phyloP scores from a whole-genome alignment of 1,284 basidiomycete species.

The Ganoderma multipileum region DNA sequence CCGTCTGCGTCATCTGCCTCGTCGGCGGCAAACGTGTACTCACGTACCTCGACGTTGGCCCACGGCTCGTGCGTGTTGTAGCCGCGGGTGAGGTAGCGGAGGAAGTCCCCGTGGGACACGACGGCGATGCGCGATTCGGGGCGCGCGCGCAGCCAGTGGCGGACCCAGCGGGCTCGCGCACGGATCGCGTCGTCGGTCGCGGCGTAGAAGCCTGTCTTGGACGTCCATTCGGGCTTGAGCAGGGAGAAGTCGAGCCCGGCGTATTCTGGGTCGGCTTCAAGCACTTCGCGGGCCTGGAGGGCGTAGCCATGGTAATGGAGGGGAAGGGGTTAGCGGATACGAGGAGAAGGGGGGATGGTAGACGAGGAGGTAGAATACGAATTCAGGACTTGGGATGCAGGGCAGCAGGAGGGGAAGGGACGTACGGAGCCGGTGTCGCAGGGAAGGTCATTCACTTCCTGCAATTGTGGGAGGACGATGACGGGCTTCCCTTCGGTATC shows the following conservation, averaged over 20 bases:
- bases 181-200: conserved; percentile 32
- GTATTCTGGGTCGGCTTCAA: conserved; percentile 43
- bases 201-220: conserved; percentile 41
- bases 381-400: neutral
- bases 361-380: neutral
- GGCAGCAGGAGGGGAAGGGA: neutral
- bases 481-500: conserved; percentile 40
- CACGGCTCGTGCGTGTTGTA: conserved; percentile 35
- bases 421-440: conserved; percentile 42
- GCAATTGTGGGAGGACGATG: conserved; percentile 41
- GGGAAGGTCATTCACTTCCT: conserved; percentile 40
- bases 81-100: conserved; percentile 40
- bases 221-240: conserved; percentile 43
- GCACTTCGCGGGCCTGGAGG: conserved; percentile 36
- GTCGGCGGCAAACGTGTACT: conserved; percentile 39
- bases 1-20: conserved; percentile 37
- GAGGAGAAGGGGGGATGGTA: neutral
- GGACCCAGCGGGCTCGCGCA: conserved; percentile 41
- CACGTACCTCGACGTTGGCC: conserved; percentile 42
- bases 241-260: conserved; percentile 40
- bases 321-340: neutral
- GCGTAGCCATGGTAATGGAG: neutral
- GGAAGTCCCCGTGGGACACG: conserved; percentile 41
- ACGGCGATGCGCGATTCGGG: conserved; percentile 43
- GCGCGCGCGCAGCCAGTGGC: conserved; percentile 41